phyloP scores from a whole-genome alignment of 805 yeast genomes.

The Clavispora vitiphila region DNA sequence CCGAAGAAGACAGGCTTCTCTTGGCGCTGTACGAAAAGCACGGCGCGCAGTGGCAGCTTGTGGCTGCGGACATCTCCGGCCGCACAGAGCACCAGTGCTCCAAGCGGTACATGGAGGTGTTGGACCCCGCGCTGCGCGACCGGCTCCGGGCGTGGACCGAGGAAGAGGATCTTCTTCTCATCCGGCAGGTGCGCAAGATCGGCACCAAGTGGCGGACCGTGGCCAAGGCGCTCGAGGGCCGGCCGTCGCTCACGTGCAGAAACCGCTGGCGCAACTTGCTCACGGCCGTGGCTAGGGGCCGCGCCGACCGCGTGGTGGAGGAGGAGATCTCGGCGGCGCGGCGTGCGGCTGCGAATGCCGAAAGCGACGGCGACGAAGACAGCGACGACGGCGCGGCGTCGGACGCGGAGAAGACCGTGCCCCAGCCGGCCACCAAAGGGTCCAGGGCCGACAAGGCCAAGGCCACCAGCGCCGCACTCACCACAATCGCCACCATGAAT shows the following conservation, averaged over 20 bases:
- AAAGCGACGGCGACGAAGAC: background rate
- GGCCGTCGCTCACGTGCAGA: conserved; percentile 87
- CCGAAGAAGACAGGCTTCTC: conserved; percentile 67
- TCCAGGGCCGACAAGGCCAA: background rate
- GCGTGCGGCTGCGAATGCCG: background rate
- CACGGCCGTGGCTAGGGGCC: conserved; percentile 66
- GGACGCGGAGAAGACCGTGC: background rate
- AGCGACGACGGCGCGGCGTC: background rate
- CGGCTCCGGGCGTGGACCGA: conserved; percentile 74
- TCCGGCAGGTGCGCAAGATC: conserved; percentile 59
- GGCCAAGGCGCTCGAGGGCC: conserved; percentile 60
- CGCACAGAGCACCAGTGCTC: conserved; percentile 95
- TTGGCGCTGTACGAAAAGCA: conserved; percentile 57
- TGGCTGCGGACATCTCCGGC: conserved; percentile 70
- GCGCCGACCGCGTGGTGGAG: conserved; percentile 51
- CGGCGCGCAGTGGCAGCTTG: conserved; percentile 86
- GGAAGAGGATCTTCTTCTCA: conserved; percentile 69
- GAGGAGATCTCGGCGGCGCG: conserved; percentile 49
- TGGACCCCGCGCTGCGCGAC: conserved; percentile 76
- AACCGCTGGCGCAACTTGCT: conserved; percentile 89
- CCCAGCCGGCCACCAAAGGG: background rate
- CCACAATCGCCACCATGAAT: background rate
- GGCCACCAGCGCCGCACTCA: background rate
- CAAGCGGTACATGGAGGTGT: conserved; percentile 80
- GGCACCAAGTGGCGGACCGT: conserved; percentile 92